Percentiles rank a stretch among this genome's conserved stretches.
phyloP scores from a whole-genome alignment of 2,329 filamentous ascomycete genomes.

The Magnaporthiopsis rhizophila region DNA sequence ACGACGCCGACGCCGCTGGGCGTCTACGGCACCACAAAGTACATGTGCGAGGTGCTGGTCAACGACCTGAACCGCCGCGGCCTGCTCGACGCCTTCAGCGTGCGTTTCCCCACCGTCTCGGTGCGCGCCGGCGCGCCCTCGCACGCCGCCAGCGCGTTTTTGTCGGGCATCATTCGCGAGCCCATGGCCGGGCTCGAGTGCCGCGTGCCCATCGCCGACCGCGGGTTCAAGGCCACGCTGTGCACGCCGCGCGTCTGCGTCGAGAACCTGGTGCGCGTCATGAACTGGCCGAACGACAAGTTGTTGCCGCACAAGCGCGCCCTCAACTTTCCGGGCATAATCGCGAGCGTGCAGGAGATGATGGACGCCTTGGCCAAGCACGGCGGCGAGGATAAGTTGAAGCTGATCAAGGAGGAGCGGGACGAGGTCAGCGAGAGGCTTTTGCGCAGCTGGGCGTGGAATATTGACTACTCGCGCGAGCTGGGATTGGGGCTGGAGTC shows the following conservation, averaged over 20 bases:
- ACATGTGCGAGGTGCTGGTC: slow-evolving; percentile 52
- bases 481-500: slow-evolving; percentile 41
- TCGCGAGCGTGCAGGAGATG: slow-evolving; percentile 51
- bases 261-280: slow-evolving; percentile 42
- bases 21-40: slow-evolving; percentile 56
- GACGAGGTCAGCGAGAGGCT: slow-evolving; percentile 47
- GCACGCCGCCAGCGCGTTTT: slow-evolving; percentile 54
- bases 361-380: slow-evolving; percentile 48
- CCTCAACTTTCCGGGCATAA: slow-evolving; percentile 50
- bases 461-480: slow-evolving; percentile 44
- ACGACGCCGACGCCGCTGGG: slow-evolving; percentile 51
- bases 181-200: slow-evolving; percentile 47
- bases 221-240: slow-evolving; percentile 44
- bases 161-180: slow-evolving; percentile 57
- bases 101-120: slow-evolving; percentile 54
- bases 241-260: slow-evolving; percentile 44
- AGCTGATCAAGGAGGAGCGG: slow-evolving; percentile 44
- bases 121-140: slow-evolving; percentile 53
- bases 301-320: slow-evolving; percentile 36
- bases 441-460: slow-evolving; percentile 51
- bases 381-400: slow-evolving; percentile 46
- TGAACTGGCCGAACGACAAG: slow-evolving; percentile 28
- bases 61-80: slow-evolving; percentile 56
- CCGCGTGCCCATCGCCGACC: slow-evolving; percentile 42
- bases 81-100: slow-evolving; percentile 47